Conservation (phyloP, 192 early-diverging fungal species). For the Pilobolus umbonatus region DNA sequence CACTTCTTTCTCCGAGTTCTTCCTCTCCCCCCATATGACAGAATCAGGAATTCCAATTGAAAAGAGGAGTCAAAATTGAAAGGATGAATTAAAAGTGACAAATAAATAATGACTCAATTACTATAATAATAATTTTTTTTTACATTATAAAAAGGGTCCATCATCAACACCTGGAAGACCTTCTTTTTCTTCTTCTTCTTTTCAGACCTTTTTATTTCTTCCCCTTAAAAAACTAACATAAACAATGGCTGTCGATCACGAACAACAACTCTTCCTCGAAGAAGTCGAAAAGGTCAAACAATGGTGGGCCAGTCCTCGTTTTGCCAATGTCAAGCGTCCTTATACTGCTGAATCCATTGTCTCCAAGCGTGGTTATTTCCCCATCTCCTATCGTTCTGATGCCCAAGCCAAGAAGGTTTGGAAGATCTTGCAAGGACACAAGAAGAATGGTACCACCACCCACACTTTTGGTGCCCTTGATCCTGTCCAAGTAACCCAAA, state of each 20-base stretch:
- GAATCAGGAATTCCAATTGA: conserved; percentile 1
- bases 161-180: not conserved
- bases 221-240: not conserved
- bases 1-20: conserved; percentile 6
- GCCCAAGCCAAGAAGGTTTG: conserved; percentile 93
- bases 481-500: conserved; percentile 92
- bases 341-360: conserved; percentile 85
- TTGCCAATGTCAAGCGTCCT: conserved; percentile 77
- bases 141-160: not conserved
- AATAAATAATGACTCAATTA: too few relatives aligned
- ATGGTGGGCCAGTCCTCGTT: conserved; percentile 87
- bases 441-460: conserved; percentile 74
- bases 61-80: too few relatives aligned
- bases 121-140: too few relatives aligned
- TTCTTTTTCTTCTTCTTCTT: conserved; percentile 15
- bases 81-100: too few relatives aligned
- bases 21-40: conserved; percentile 6
- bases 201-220: conserved; percentile 3
- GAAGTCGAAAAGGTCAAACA: conserved; percentile 82
- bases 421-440: conserved; percentile 75
- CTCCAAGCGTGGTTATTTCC: conserved; percentile 84
- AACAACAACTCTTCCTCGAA: conserved; percentile 69
- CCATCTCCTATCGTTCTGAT: conserved; percentile 76
- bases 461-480: conserved; percentile 96
- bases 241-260: conserved; percentile 44